These are phyloP conservation scores for Colletotrichum ledebouriae DNA, from an alignment of 2,329 filamentous ascomycete species.

Conservation along the genomic window DNA sequence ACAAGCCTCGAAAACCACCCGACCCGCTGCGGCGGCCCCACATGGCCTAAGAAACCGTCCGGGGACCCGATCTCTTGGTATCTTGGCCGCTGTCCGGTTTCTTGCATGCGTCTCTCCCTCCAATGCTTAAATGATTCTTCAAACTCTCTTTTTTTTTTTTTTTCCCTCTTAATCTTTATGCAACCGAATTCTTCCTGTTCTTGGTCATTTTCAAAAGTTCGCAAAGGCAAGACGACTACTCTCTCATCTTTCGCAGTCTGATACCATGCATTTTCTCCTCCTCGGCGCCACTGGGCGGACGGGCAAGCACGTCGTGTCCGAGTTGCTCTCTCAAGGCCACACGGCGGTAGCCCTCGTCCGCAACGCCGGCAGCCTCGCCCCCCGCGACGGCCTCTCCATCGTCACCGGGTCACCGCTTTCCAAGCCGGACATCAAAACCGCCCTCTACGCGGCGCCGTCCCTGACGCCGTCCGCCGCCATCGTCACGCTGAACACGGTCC, in stretches of 20 bases:
- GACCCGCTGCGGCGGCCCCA: too few relatives aligned
- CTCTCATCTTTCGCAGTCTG: background rate
- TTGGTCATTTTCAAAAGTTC: background rate
- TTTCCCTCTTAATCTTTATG: background rate
- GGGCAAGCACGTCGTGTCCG: slow-evolving; percentile 56
- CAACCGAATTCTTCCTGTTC: too few relatives aligned
- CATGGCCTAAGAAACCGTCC: background rate
- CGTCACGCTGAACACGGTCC: slow-evolving; percentile 56
- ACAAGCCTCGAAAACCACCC: too few relatives aligned
- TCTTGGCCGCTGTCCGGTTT: background rate
- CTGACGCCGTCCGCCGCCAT: slow-evolving; percentile 51
- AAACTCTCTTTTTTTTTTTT: too few relatives aligned
- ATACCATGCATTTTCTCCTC: slow-evolving; percentile 56
- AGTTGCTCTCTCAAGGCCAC: slow-evolving; percentile 55
- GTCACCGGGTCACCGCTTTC: slow-evolving; percentile 15
- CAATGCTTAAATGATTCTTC: background rate
- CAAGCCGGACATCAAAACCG: background rate
- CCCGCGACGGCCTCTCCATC: background rate
- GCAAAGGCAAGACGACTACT: background rate
- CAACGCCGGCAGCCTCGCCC: slow-evolving; percentile 38
- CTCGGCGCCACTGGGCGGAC: slow-evolving; percentile 60
- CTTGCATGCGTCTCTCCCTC: too few relatives aligned
- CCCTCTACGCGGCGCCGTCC: slow-evolving; percentile 37
- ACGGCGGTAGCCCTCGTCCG: slow-evolving; percentile 56
- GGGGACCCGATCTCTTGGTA: background rate